These are phyloP conservation scores for Cladobotryum protrusum DNA, from an alignment of 2,329 filamentous ascomycete species.

Conservation along the genomic window DNA sequence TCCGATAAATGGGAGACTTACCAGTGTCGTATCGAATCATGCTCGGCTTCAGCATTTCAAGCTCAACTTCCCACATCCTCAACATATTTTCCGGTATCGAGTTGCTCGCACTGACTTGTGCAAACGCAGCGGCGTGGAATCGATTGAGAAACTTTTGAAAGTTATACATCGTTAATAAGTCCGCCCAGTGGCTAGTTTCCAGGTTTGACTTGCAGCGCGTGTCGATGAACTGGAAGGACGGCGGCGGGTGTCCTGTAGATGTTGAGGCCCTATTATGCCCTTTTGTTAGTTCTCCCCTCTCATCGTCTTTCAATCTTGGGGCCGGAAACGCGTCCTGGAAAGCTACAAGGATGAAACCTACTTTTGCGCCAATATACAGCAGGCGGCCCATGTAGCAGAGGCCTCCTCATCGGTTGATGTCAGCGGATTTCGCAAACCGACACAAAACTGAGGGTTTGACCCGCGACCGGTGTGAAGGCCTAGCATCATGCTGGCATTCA, in stretches of 20 bases:
- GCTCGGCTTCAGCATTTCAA: constrained; percentile 40
- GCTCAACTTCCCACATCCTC: constrained; percentile 45
- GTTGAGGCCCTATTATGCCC: constrained; percentile 1
- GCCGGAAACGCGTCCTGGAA: no score
- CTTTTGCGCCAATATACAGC: constrained; percentile 47
- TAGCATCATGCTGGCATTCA: constrained; percentile 42
- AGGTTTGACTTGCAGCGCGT: constrained; percentile 34
- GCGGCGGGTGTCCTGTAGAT: constrained; percentile 40
- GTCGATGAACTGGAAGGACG: constrained; percentile 46
- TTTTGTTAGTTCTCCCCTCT: not conserved
- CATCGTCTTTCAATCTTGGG: not conserved
- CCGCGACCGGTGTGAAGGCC: constrained; percentile 49
- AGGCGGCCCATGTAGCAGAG: constrained; percentile 46
- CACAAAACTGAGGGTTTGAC: constrained; percentile 42
- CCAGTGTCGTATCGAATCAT: constrained; percentile 43
- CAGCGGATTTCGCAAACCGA: constrained; percentile 37
- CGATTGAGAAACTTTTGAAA: constrained; percentile 46
- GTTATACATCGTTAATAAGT: constrained; percentile 39
- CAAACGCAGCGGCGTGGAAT: constrained; percentile 41
- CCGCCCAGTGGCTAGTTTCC: constrained; percentile 35
- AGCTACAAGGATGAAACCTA: constrained; percentile 17
- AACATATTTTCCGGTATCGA: constrained; percentile 43
- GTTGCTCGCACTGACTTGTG: constrained; percentile 39
- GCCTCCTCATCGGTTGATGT: constrained; percentile 46
- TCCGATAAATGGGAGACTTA: constrained; percentile 18